Evolutionary conservation across 2,329 filamentous ascomycete species (phyloP).

Genomic region (Juglanconis sp.): DNA sequence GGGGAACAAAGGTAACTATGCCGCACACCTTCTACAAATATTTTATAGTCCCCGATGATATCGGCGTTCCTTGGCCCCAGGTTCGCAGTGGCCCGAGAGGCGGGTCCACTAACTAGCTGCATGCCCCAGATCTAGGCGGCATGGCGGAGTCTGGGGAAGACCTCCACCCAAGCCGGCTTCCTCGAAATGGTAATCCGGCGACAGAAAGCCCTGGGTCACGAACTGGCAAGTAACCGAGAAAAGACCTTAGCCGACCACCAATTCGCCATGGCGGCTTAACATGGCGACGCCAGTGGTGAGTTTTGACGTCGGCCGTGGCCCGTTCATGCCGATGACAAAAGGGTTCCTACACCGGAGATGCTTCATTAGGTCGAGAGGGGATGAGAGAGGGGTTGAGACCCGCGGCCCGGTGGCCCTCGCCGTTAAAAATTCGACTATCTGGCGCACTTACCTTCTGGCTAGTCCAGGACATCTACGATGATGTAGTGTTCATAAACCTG

Average conservation of each 20-base stretch:
- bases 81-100: not conserved
- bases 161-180: not conserved
- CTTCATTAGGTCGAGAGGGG: not conserved
- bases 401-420: not conserved
- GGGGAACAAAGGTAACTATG: not conserved
- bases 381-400: not conserved
- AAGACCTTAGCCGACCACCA: not conserved
- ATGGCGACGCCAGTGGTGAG: not conserved
- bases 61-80: not conserved
- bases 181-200: not conserved
- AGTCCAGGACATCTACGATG: not conserved
- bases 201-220: not conserved
- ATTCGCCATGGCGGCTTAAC: not conserved
- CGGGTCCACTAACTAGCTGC: not conserved
- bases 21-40: not conserved
- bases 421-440: not conserved
- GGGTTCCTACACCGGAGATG: not conserved
- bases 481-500: not conserved
- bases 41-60: not conserved
- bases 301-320: not conserved
- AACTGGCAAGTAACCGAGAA: not conserved
- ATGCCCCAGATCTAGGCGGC: not conserved
- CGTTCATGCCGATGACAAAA: not conserved
- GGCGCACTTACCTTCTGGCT: not conserved
- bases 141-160: constrained; percentile 2